phyloP scores from a whole-genome alignment of 202 grass and related monocot species.

The Brachypodium distachyon region DNA sequence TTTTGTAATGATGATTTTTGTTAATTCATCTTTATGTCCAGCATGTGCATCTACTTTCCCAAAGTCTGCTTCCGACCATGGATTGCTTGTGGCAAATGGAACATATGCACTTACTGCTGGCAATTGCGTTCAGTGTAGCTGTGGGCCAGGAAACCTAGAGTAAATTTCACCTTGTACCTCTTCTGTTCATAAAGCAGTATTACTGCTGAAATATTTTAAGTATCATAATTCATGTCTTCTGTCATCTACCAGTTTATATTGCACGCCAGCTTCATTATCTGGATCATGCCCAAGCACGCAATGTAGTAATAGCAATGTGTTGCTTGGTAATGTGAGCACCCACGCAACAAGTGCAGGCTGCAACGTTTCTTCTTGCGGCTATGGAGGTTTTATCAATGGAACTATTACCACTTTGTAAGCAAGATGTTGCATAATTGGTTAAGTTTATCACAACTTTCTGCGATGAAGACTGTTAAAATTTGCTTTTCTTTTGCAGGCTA shows the following conservation, averaged over 20 bases:
- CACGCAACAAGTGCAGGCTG: conserved; percentile 60
- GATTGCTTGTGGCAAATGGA: conserved; percentile 74
- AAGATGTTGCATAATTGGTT: not conserved
- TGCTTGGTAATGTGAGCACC: conserved; percentile 66
- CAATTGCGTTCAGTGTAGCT: conserved; percentile 86
- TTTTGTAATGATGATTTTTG: not conserved
- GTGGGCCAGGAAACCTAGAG: conserved; percentile 79
- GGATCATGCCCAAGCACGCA: conserved; percentile 84
- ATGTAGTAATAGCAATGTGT: conserved; percentile 64
- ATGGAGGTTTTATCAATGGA: conserved; percentile 83
- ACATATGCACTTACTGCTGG: conserved; percentile 71
- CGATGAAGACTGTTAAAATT: not conserved
- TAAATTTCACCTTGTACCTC: conserved; percentile 9
- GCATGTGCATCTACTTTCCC: conserved; percentile 78
- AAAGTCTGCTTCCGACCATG: conserved; percentile 61
- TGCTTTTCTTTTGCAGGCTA: conserved; percentile 40
- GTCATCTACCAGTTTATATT: conserved; percentile 61
- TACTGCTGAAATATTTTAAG: not conserved
- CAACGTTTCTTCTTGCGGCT: conserved; percentile 78
- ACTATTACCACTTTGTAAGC: conserved; percentile 66
- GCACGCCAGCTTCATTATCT: conserved; percentile 58
- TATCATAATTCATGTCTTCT: not conserved
- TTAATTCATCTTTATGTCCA: conserved; percentile 21
- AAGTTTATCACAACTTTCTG: not conserved
- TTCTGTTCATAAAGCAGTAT: not conserved